Conservation (phyloP, 1,284 basidiomycete species). For the Thelephora terrestris region DNA sequence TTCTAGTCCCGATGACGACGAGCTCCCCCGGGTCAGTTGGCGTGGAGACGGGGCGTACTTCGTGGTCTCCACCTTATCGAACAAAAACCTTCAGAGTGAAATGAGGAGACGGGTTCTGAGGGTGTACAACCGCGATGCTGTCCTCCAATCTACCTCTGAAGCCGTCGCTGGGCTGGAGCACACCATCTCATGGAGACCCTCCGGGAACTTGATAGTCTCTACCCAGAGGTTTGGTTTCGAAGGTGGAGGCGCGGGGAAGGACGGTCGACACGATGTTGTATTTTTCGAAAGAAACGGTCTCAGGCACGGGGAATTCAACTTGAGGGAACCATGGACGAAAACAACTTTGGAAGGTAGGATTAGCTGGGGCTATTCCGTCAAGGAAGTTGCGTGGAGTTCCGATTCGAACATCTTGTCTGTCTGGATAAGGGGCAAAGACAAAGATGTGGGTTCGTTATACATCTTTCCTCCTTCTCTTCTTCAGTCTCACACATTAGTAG, state of each 20-base stretch:
- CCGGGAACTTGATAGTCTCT: constrained; percentile 77
- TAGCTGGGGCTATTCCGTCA: constrained; percentile 59
- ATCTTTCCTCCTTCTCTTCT: not conserved
- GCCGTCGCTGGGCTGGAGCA: constrained; percentile 77
- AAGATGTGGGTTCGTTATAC: constrained; percentile 52
- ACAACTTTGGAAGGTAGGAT: constrained; percentile 8
- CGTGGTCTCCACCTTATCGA: constrained; percentile 65
- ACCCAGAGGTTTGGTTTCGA: constrained; percentile 73
- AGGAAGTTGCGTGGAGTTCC: constrained; percentile 78
- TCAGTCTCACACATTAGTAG: constrained; percentile 25
- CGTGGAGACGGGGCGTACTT: constrained; percentile 89
- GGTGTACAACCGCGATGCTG: constrained; percentile 74
- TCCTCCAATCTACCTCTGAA: constrained; percentile 81
- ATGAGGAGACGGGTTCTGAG: constrained; percentile 49
- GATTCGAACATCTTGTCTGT: constrained; percentile 83
- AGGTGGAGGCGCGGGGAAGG: constrained; percentile 57
- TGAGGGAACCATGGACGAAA: constrained; percentile 36
- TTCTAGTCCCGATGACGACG: constrained; percentile 65
- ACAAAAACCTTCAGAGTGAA: constrained; percentile 11
- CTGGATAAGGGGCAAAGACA: constrained; percentile 66
- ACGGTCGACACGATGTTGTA: constrained; percentile 76
- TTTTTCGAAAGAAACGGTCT: constrained; percentile 96
- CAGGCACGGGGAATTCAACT: constrained; percentile 80
- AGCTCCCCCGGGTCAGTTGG: constrained; percentile 76
- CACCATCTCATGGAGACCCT: constrained; percentile 78